phyloP scores from a whole-genome alignment of 1,284 basidiomycete genomes.

The Heterobasidion irregulare region DNA sequence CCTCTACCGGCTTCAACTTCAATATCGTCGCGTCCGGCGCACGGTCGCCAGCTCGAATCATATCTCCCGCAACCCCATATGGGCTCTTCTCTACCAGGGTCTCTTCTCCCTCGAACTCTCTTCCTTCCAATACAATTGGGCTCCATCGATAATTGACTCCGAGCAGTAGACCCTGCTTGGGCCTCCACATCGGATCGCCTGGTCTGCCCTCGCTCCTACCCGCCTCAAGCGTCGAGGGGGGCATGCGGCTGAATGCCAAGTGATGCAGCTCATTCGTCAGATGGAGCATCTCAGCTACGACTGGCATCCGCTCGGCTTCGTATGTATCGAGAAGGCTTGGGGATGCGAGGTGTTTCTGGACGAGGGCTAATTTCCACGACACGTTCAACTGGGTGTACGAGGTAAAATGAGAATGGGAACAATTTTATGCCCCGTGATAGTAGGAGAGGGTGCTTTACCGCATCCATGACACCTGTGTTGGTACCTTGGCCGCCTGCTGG shows the following conservation, averaged over 20 bases:
- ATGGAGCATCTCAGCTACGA: conserved; percentile 17
- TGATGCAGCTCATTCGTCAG: conserved; percentile 7
- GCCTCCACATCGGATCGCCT: conserved; percentile 16
- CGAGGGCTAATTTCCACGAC: conserved; percentile 17
- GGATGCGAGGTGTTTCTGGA: conserved; percentile 11
- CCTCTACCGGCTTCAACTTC: conserved; percentile 1
- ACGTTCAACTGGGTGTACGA: conserved; percentile 8
- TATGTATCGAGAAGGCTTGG: conserved; percentile 14
- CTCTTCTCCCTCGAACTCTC: conserved; percentile 8
- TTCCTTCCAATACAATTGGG: conserved; percentile 32
- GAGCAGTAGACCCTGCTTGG: conserved; percentile 25
- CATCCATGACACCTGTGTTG: conserved; percentile 12
- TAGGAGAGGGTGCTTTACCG: background rate
- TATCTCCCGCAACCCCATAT: conserved; percentile 13
- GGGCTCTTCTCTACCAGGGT: conserved; percentile 12
- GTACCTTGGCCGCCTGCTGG: conserved; percentile 12
- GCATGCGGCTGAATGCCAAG: background rate
- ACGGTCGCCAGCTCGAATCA: conserved; percentile 33
- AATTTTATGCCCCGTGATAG: too few relatives aligned
- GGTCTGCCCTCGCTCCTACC: conserved; percentile 3
- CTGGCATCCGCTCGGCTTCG: conserved; percentile 16
- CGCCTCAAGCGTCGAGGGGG: background rate
- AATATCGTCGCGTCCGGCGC: conserved; percentile 35
- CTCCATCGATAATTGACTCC: conserved; percentile 42
- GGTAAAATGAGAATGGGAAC: too few relatives aligned